phyloP scores from a whole-genome alignment of 2,329 filamentous ascomycete species.

The Escovopsis sp. region DNA sequence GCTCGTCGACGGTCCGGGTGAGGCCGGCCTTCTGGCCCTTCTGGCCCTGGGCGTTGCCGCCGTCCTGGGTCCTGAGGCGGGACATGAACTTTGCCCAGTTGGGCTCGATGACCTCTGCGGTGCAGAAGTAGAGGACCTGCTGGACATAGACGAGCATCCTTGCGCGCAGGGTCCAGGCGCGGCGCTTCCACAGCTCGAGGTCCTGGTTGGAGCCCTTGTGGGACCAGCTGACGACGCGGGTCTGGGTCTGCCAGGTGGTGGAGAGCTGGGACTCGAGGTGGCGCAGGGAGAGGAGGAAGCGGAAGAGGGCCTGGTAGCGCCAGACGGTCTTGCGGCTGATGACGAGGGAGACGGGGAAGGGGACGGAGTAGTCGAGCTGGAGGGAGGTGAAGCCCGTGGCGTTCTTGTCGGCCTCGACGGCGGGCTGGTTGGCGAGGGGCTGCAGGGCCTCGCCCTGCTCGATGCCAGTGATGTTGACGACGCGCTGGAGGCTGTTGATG shows the following conservation, averaged over 20 bases:
- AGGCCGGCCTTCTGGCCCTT: conserved; percentile 12
- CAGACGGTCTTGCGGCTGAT: conserved; percentile 95
- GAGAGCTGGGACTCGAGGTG: conserved; percentile 81
- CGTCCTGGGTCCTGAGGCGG: conserved; percentile 52
- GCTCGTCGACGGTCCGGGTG: conserved; percentile 73
- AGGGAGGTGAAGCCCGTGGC: conserved; percentile 84
- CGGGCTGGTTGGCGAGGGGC: conserved; percentile 46
- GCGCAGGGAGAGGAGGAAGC: conserved; percentile 78
- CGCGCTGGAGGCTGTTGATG: conserved; percentile 85
- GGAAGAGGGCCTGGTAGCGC: conserved; percentile 89
- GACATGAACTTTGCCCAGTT: conserved; percentile 94
- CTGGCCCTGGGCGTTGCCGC: conserved; percentile 15
- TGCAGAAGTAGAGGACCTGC: conserved; percentile 93
- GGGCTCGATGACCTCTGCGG: conserved; percentile 90
- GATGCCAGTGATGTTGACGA: conserved; percentile 91
- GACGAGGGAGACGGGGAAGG: conserved; percentile 88
- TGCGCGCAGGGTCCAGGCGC: conserved; percentile 80
- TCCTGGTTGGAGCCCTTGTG: conserved; percentile 58
- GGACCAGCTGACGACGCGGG: conserved; percentile 65
- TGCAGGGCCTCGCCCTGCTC: conserved; percentile 77
- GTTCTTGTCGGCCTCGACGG: conserved; percentile 68
- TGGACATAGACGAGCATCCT: conserved; percentile 97
- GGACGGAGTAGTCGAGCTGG: conserved; percentile 86
- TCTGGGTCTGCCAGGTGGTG: conserved; percentile 81
- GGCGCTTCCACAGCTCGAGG: conserved; percentile 83